Evolutionary conservation across 345 rosid species (phyloP), one percentile per base, ranked within the genome.

Genomic region (Murraya koenigii): DNA sequence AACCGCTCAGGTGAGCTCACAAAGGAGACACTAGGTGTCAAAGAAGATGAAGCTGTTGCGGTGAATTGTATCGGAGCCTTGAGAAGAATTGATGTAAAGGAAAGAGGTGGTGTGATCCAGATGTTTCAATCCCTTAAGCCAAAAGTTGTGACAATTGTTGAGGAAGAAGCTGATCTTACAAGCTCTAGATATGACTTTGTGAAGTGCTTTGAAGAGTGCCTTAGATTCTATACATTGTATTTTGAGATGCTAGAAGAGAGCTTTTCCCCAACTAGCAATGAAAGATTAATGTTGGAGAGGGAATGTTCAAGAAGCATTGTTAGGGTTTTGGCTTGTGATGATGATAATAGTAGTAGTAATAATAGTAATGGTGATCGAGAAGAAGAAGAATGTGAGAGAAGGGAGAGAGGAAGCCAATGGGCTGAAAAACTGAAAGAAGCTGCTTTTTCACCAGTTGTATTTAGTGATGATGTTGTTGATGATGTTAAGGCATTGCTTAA

Each of bases 211-310:
- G 92, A 92, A 79, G 97, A 92, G 89, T 89, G 92, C 75, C 81
- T 92, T 9, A 85, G 89, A 77, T 89, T 83, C 62, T 92, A 92
- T 44, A 87, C 91, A 0, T 63, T 88, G 14, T 92, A 90, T 70
- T 92, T 92, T 20, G 91, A 92, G 85, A 92, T 88, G 94, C 78
- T 92, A 14, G 93, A 92, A 44, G 93, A 90, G 82, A 85, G 94
- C 88, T 92, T 92, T 66, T 36, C 33, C 28, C 75, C 86, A 8
- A 89, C 91, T 0, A 90, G 97, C 66, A 92, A 92, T 66, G 93
- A 92, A 71, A 87, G 89, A 81, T 41, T 92, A 82, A 85, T 88
- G 93, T 49, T 92, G 10, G 97, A 92, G 75, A 86, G 93, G 75
- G 94, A 90, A 80, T 86, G 93, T 61, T 85, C 92, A 2, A 84